Base-by-base conservation (phyloP, 495 filamentous ascomycete species). In the Penicillium tannophilum region DNA sequence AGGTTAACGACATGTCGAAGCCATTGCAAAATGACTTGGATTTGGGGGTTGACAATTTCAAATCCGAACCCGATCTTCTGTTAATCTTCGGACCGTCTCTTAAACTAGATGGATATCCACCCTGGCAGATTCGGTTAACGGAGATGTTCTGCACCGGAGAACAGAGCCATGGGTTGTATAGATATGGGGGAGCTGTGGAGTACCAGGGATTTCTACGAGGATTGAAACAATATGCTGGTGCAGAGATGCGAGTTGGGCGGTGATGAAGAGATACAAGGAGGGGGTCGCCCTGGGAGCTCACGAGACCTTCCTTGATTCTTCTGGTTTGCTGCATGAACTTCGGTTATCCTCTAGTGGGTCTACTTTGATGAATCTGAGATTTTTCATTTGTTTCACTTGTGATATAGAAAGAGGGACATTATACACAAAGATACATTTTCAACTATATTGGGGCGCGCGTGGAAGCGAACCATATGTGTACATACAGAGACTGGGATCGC, bases 111-210 rank as follows among this genome's bases (percentile, higher is more conserved):
- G 93, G 93, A 7, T 98, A 97, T 73, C 94, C 94, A 26, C 94
- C 94, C 2, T 98, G 94, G 94, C 94, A 96, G 72, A 81, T 97
- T 46, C 81, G 94, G 35, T 75, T 98, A 60, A 97, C 93, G 2
- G 94, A 98, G 81, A 97, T 98, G 58, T 96, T 90, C 53, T 82
- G 79, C 56, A 80, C 79, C 8, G 79, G 80, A 6, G 75, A 76
- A 45, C 79, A 69, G 30, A 75, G 61, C 47, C 74, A 74, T 52
- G 67, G 66, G 16, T 48, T 73, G 31, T 67, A 60, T 19, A 76
- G 72, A 1, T 70, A 65, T 58, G 69, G 71, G 11, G 74, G 74
- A 58, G 86, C 85, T 0, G 93, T 98, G 14, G 92, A 90, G 54
- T 98, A 98, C 72, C 93, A 96, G 68, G 88, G 95, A 8, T 98